Conservation (phyloP, 164 flowering plant genomes). For the Umbilicus rupestris region DNA sequence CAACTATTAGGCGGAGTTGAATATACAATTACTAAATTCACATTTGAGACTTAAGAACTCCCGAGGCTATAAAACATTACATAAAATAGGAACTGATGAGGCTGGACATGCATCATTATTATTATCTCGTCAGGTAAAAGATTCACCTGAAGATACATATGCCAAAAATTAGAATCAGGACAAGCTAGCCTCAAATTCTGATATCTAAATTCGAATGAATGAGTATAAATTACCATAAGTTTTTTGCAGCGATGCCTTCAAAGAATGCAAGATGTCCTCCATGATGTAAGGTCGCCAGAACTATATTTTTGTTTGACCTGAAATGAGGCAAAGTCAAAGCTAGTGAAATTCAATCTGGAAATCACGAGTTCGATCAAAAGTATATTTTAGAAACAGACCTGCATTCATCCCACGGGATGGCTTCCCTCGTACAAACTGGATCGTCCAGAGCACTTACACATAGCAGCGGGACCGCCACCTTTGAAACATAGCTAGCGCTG, state of each 20-base stretch:
- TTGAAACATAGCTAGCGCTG: conserved; percentile 57
- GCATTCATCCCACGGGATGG: conserved; percentile 99
- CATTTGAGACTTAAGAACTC: too few relatives aligned
- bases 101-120: too few relatives aligned
- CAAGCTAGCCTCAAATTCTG: neutral
- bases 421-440: conserved; percentile 90
- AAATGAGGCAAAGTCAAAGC: conserved; percentile 10
- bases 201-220: neutral
- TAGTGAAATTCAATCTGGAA: neutral
- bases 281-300: conserved; percentile 64
- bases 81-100: too few relatives aligned
- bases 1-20: too few relatives aligned
- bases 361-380: neutral
- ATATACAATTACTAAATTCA: too few relatives aligned
- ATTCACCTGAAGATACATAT: too few relatives aligned
- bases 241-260: conserved; percentile 60
- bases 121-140: too few relatives aligned
- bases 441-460: conserved; percentile 94
- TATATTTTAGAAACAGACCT: conserved; percentile 29
- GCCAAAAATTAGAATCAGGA: neutral
- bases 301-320: conserved; percentile 70
- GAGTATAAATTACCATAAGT: conserved; percentile 44
- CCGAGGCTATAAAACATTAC: too few relatives aligned
- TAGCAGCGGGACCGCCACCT: conserved; percentile 78
- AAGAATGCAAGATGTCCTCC: conserved; percentile 89